These are phyloP conservation scores for Trypethelium eluteriae DNA, from an alignment of 495 filamentous ascomycete species.

Conservation along the genomic window DNA sequence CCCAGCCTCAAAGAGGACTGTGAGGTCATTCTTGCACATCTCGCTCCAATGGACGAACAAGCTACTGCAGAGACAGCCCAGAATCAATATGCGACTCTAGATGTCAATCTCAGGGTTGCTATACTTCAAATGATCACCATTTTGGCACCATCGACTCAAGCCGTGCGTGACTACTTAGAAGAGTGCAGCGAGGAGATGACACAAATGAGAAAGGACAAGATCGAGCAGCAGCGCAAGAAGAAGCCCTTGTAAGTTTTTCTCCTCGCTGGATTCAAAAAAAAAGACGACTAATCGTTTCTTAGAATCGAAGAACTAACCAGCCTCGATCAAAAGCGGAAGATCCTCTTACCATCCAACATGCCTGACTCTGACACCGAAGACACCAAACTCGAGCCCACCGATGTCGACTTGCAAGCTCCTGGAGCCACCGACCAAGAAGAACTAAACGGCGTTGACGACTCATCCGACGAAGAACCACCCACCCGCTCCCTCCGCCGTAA, in stretches of 20 bases:
- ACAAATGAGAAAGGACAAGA: conserved; percentile 85
- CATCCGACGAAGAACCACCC: conserved; percentile 52
- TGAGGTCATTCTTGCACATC: conserved; percentile 66
- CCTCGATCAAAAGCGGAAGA: conserved; percentile 82
- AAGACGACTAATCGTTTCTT: conserved; percentile 22
- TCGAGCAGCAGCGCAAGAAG: conserved; percentile 75
- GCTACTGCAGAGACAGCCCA: conserved; percentile 65
- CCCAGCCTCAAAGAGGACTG: conserved; percentile 61
- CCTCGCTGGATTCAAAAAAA: conserved; percentile 12
- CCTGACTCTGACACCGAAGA: conserved; percentile 55
- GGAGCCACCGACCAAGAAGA: conserved; percentile 23
- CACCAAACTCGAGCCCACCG: conserved; percentile 51
- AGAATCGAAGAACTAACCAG: conserved; percentile 76
- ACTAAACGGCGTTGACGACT: conserved; percentile 37
- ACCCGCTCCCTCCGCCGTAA: conserved; percentile 67
- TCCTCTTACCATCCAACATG: conserved; percentile 66
- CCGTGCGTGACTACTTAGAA: conserved; percentile 79
- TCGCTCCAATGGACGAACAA: conserved; percentile 68
- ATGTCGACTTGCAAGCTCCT: conserved; percentile 51
- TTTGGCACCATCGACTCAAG: conserved; percentile 76
- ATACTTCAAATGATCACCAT: conserved; percentile 81
- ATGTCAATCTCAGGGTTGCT: conserved; percentile 73
- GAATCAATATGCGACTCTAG: conserved; percentile 60
- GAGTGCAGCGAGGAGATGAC: conserved; percentile 90
- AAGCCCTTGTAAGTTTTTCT: conserved; percentile 65